Percentiles rank a stretch among this genome's conserved stretches.
phyloP scores from a whole-genome alignment of 2,329 filamentous ascomycete genomes.

The Ophiocordyceps camponoti-leonardi region DNA sequence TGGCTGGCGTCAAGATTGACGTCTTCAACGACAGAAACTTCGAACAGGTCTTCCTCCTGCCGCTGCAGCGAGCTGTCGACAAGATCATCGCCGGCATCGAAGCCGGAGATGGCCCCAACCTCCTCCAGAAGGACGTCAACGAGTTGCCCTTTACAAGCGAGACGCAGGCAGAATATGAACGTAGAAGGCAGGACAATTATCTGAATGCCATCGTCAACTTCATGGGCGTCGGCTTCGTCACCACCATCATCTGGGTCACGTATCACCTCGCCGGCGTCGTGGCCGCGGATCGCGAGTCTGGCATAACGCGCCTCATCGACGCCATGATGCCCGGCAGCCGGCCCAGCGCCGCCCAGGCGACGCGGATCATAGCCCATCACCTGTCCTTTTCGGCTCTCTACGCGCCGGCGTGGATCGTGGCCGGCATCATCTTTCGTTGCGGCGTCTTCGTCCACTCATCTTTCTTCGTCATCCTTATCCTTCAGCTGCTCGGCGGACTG shows the following conservation, averaged over 20 bases:
- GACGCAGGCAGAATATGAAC: conserved; percentile 48
- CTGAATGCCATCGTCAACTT: conserved; percentile 58
- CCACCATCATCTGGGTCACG: conserved; percentile 62
- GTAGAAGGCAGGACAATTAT: conserved; percentile 50
- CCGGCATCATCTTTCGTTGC: conserved; percentile 43
- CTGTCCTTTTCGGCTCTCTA: conserved; percentile 68
- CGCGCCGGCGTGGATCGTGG: conserved; percentile 66
- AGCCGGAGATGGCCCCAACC: conserved; percentile 17
- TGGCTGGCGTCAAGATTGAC: conserved; percentile 43
- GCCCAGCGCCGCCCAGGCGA: conserved; percentile 61
- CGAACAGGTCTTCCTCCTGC: conserved; percentile 59
- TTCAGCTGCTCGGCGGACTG: conserved; percentile 60
- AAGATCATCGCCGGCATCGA: conserved; percentile 45
- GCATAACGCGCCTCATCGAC: conserved; percentile 78
- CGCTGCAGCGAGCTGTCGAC: conserved; percentile 66
- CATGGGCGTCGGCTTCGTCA: conserved; percentile 62
- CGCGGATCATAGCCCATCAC: conserved; percentile 64
- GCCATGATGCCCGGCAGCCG: conserved; percentile 71
- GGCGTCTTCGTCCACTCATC: conserved; percentile 51
- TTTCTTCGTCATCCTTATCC: conserved; percentile 49
- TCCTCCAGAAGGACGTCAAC: conserved; percentile 23
- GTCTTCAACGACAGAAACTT: conserved; percentile 52
- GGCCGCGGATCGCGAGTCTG: conserved; percentile 68
- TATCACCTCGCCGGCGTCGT: conserved; percentile 81
- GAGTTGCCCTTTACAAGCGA: conserved; percentile 65